Evolutionary conservation across 73 alveolate species (phyloP).

Genomic region (Breviolum minutum): DNA sequence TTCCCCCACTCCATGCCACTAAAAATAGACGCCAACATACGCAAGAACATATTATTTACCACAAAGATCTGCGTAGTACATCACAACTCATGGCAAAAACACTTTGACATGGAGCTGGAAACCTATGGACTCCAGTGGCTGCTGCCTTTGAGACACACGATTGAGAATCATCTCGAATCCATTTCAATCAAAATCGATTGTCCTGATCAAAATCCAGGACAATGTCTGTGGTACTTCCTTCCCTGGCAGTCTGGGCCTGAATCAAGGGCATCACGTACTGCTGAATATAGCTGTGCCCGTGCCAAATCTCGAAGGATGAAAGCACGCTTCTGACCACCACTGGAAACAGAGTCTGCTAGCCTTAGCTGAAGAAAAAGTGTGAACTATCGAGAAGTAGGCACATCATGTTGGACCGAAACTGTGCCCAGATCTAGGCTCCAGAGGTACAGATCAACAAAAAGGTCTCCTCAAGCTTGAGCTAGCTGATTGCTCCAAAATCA

Average conservation of each 20-base stretch:
- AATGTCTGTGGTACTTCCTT: neutral
- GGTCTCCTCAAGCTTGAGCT: too few species aligned
- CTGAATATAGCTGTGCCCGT: slow-evolving; percentile 30
- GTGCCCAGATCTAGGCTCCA: too few species aligned
- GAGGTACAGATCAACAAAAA: too few species aligned
- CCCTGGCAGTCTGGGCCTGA: neutral
- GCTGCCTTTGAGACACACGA: too few species aligned
- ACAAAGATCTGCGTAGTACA: too few species aligned
- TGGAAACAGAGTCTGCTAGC: slow-evolving; percentile 49
- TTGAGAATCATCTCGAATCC: too few species aligned
- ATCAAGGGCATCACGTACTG: slow-evolving; percentile 35
- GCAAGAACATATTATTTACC: neutral
- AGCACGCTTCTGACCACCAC: slow-evolving; percentile 67
- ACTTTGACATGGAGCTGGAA: too few species aligned
- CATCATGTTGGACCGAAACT: neutral
- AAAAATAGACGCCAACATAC: neutral
- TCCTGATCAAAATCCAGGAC: neutral
- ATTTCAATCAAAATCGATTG: neutral
- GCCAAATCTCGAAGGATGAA: slow-evolving; percentile 51
- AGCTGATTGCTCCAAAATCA: too few species aligned
- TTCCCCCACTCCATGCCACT: too few species aligned
- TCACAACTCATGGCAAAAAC: too few species aligned
- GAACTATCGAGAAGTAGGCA: neutral
- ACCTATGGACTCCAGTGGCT: too few species aligned
- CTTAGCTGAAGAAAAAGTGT: neutral